Percentiles rank a stretch among this genome's conserved stretches.
These are phyloP conservation scores for Phytophthora palmivora DNA, from an alignment of 352 stramenopile genomes.

Conservation along the genomic window DNA sequence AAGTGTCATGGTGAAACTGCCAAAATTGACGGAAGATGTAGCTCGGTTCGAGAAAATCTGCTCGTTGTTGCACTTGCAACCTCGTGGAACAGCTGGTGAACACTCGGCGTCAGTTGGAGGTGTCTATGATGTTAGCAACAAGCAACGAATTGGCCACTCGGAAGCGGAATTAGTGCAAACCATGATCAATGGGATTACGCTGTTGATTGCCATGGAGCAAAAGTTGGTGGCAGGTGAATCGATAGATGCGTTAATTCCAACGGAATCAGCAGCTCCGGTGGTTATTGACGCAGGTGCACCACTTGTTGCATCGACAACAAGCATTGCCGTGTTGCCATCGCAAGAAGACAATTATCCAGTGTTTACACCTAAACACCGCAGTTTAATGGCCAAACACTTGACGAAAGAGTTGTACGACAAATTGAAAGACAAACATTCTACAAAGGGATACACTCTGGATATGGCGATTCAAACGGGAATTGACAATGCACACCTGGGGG, in stretches of 20 bases:
- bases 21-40: constrained; percentile 62
- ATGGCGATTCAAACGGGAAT: constrained; percentile 88
- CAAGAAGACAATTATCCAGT: constrained; percentile 77
- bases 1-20: constrained; percentile 78
- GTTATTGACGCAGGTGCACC: constrained; percentile 68
- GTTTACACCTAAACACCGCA: constrained; percentile 86
- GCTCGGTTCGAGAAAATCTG: constrained; percentile 71
- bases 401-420: constrained; percentile 83
- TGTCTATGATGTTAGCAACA: constrained; percentile 93
- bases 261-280: constrained; percentile 52
- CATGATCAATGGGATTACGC: constrained; percentile 92
- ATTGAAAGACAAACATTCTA: constrained; percentile 75
- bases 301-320: constrained; percentile 46
- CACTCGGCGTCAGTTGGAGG: constrained; percentile 69
- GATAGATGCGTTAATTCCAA: constrained; percentile 77
- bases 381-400: constrained; percentile 88
- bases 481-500: constrained; percentile 81
- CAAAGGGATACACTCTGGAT: constrained; percentile 87
- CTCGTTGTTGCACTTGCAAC: constrained; percentile 65
- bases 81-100: constrained; percentile 67
- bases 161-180: constrained; percentile 93
- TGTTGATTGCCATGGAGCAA: constrained; percentile 92
- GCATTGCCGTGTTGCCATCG: constrained; percentile 65
- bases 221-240: constrained; percentile 73
- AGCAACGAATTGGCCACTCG: constrained; percentile 85